Evolutionary conservation across 352 stramenopile genomes (phyloP), one percentile per base, ranked within the genome.

Genomic region (Pythium sukuiense): DNA sequence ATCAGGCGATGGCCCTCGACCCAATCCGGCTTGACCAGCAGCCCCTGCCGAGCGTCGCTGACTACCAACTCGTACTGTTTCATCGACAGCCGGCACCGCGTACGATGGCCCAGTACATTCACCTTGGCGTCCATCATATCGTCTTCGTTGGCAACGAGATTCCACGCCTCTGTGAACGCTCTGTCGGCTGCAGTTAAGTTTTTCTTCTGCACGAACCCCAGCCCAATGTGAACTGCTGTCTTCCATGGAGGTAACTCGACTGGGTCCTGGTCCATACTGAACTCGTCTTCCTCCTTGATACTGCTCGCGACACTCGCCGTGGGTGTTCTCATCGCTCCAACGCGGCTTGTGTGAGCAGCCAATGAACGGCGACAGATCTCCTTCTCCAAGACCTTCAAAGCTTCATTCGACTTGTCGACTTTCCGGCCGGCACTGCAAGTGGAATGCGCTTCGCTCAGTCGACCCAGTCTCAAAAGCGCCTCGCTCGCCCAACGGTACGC

Each of bases 101-200:
- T 52, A 24, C 61, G 61, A 49, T 67, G 61, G 20, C 48, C 61
- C 2, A 60, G 30, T 39, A 49, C 14, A 32, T 35, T 27, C 50
- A 49, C n/a, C 7, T 24, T 60, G 3, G 5, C 9, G 32, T 37
- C 32, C 4, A 9, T 37, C 32, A 9, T 9, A 9, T 37, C 32
- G 9, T 37, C 32, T 37, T 37, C 32, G 32, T 37, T 4, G 32
- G 32, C 32, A 9, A 37, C 5, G 32, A 37, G 32, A 37, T 4
- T 9, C 32, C 4, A 18, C 12, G 41, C 41, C 14, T 49, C 18
- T 3, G 41, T 26, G 41, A 49, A 49, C 8, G 41, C 14, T 9
- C 3, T 9, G 4, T 49, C 41, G 2, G 41, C 41, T 12, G 41
- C 41, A 3, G 14, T 6, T 3, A 2, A 24, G 41, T 49, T 26